A percentile compares a stretch with the other conserved stretches of the same genome.
Evolutionary conservation across 148 eudicot species (phyloP).

Genomic region (Pharnaceum exiguum): DNA sequence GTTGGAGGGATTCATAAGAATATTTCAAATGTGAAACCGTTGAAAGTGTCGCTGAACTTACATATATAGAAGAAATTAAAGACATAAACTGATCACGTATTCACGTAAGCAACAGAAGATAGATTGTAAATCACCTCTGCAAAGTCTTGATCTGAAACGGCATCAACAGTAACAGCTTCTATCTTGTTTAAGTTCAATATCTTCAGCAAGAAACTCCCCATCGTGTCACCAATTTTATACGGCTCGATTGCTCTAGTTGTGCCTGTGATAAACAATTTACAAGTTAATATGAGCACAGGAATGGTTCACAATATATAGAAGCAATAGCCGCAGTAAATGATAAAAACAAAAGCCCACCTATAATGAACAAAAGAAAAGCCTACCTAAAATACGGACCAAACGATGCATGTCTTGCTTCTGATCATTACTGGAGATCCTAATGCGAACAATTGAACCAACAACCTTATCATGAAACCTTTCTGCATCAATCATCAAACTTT

Average conservation of each 20-base stretch:
- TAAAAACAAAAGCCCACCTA: conserved; percentile 34
- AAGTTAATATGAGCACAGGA: background rate
- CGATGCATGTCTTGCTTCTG: conserved; percentile 85
- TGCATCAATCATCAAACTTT: conserved; percentile 46
- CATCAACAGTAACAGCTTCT: conserved; percentile 62
- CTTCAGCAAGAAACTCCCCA: conserved; percentile 62
- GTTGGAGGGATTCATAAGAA: too few relatives aligned
- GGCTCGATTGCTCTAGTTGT: conserved; percentile 62
- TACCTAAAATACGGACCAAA: conserved; percentile 91
- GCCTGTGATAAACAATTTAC: conserved; percentile 37
- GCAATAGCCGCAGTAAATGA: background rate
- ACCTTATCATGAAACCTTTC: conserved; percentile 74
- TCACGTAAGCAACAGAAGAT: background rate
- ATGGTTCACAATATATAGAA: background rate
- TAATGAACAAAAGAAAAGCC: conserved; percentile 10
- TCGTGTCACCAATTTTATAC: conserved; percentile 51
- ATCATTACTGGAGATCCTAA: conserved; percentile 65
- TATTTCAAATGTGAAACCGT: too few relatives aligned
- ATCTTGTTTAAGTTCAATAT: conserved; percentile 80
- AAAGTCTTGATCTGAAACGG: conserved; percentile 84
- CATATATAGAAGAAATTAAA: background rate
- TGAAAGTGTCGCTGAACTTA: background rate
- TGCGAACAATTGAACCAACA: conserved; percentile 84
- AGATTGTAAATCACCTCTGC: conserved; percentile 58
- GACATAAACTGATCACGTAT: background rate